phyloP scores from a whole-genome alignment of 164 flowering plant species.

The Tetrastigma voinierianum region DNA sequence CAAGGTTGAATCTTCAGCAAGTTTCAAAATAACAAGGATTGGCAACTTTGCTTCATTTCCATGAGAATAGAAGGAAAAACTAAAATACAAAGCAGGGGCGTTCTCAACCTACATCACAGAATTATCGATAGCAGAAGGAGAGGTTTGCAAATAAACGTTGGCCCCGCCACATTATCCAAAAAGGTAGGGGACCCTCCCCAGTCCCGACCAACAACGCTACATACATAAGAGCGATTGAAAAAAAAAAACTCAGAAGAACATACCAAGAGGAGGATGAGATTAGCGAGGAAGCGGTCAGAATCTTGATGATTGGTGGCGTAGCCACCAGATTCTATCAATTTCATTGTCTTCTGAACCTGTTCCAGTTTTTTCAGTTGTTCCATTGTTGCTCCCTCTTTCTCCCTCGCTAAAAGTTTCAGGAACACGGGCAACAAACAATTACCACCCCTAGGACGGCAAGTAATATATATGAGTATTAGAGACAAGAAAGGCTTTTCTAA shows the following conservation, averaged over 20 bases:
- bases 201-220: background rate
- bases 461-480: no score
- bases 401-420: background rate
- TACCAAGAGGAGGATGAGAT: conserved; percentile 49
- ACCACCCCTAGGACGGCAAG: background rate
- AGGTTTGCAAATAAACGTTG: background rate
- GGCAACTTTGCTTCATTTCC: background rate
- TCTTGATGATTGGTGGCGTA: conserved; percentile 5
- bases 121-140: background rate
- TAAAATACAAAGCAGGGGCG: background rate
- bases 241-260: no score
- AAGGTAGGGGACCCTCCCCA: no score
- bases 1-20: conserved; percentile 51
- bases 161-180: background rate
- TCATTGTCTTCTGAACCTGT: conserved; percentile 33
- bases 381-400: conserved; percentile 26
- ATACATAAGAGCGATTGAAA: background rate
- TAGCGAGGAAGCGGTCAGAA: conserved; percentile 45
- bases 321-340: conserved; percentile 27
- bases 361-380: conserved; percentile 52
- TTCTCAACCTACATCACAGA: no score
- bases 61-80: conserved; percentile 3
- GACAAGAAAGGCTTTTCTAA: background rate
- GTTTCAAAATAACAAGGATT: background rate
- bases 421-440: background rate